phyloP scores from a whole-genome alignment of 2,329 filamentous ascomycete species.

The Amauroascus niger region DNA sequence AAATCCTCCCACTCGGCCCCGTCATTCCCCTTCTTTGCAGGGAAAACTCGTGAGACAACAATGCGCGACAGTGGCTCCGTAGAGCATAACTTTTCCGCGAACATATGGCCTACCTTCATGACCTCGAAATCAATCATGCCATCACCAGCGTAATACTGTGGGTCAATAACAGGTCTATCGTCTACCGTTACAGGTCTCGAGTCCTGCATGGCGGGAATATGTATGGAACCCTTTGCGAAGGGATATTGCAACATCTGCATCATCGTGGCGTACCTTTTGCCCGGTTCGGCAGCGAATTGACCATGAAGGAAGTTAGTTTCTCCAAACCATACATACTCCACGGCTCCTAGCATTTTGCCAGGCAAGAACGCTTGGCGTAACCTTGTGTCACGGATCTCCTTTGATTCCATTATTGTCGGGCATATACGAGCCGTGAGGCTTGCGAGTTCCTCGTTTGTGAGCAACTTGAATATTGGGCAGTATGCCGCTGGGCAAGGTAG shows the following conservation, averaged over 20 bases:
- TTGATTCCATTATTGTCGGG: neutral
- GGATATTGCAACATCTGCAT: constrained; percentile 46
- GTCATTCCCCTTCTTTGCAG: constrained; percentile 8
- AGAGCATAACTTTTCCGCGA: constrained; percentile 34
- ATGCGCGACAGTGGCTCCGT: constrained; percentile 33
- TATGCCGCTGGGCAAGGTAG: constrained; percentile 26
- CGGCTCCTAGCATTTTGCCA: neutral
- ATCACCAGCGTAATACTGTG: constrained; percentile 38
- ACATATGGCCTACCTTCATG: constrained; percentile 36
- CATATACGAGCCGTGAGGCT: constrained; percentile 30
- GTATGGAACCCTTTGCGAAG: constrained; percentile 42
- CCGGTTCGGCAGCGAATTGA: constrained; percentile 24
- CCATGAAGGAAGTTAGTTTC: constrained; percentile 19
- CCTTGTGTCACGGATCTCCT: neutral
- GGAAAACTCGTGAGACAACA: constrained; percentile 30
- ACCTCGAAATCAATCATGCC: constrained; percentile 38
- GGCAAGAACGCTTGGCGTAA: neutral
- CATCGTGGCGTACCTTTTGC: constrained; percentile 41
- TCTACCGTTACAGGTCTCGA: constrained; percentile 15
- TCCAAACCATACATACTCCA: constrained; percentile 25
- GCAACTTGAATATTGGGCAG: constrained; percentile 21
- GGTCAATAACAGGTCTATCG: constrained; percentile 35
- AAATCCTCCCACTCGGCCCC: constrained; percentile 25
- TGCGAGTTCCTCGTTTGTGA: constrained; percentile 30
- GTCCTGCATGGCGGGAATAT: constrained; percentile 27